phyloP scores from a whole-genome alignment of 345 rosid species.

The Gossypium bickii region DNA sequence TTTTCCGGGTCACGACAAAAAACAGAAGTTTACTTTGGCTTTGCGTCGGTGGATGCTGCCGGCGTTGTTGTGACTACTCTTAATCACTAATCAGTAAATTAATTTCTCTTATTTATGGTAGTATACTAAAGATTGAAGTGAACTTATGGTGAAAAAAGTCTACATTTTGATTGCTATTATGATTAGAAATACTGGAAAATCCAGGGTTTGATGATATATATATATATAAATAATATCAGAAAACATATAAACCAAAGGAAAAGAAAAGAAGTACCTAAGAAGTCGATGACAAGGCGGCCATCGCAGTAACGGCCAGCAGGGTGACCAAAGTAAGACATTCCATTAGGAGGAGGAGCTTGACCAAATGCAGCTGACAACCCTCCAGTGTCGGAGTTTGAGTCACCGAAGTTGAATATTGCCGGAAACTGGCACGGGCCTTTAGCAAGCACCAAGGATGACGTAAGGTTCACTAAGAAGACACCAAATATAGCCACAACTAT shows the following conservation, averaged over 20 bases:
- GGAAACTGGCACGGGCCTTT: constrained; percentile 39
- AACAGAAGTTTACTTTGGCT: neutral
- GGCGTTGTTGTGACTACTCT: neutral
- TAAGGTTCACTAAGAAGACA: neutral
- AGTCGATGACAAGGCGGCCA: constrained; percentile 80
- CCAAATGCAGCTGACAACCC: constrained; percentile 84
- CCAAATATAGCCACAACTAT: neutral
- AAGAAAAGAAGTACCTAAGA: constrained; percentile 43
- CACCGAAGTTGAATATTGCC: constrained; percentile 84
- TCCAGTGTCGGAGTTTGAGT: constrained; percentile 92
- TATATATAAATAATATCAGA: too few species aligned
- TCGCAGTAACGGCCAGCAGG: constrained; percentile 89
- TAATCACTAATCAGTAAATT: neutral
- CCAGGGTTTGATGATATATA: neutral
- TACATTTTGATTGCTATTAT: neutral
- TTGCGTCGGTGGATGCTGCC: neutral
- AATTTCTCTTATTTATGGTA: too few species aligned
- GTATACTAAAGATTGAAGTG: neutral
- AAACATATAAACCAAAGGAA: neutral
- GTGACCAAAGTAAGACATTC: constrained; percentile 56
- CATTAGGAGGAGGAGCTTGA: constrained; percentile 66
- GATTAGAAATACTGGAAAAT: neutral
- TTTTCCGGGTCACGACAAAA: neutral
- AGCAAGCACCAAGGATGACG: neutral
- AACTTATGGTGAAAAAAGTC: neutral